These are phyloP conservation scores for Barnettozyma californica DNA, from an alignment of 805 yeast genomes.

Conservation along the genomic window DNA sequence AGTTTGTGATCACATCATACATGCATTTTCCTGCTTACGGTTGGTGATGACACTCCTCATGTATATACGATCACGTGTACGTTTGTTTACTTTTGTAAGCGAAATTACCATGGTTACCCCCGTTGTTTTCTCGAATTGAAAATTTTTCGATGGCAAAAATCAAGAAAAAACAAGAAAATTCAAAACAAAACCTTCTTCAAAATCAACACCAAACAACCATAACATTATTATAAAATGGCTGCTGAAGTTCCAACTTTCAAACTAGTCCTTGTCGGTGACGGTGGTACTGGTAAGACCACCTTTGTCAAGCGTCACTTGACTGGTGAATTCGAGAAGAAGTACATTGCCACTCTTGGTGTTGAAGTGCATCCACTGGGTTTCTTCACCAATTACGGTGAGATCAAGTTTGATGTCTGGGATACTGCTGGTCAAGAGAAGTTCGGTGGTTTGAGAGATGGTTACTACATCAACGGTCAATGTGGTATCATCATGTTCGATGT, in stretches of 20 bases:
- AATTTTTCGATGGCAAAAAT: conserved; percentile 12
- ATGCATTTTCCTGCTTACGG: not conserved
- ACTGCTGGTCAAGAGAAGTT: conserved; percentile 99
- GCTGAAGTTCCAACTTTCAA: conserved; percentile 91
- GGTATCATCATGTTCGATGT: conserved; percentile 99
- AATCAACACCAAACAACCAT: not conserved
- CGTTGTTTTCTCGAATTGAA: not conserved
- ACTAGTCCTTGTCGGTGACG: conserved; percentile 98
- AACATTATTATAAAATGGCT: conserved; percentile 39
- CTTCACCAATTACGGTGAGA: conserved; percentile 98
- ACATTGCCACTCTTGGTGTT: conserved; percentile 98
- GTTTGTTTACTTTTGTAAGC: not conserved
- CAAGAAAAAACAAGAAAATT: conserved; percentile 1
- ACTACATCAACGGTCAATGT: conserved; percentile 99
- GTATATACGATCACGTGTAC: not conserved
- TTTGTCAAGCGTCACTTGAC: conserved; percentile 99
- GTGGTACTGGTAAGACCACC: conserved; percentile 99
- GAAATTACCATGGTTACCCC: not conserved
- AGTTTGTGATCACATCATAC: too few relatives aligned
- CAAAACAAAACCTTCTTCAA: not conserved
- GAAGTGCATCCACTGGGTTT: conserved; percentile 98
- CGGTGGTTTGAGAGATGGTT: conserved; percentile 99
- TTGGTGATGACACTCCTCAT: not conserved
- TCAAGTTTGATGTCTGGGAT: conserved; percentile 99
- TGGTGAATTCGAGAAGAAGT: conserved; percentile 98